phyloP scores from a whole-genome alignment of 139 green algal genomes.

The Mesotaenium endlicherianum region DNA sequence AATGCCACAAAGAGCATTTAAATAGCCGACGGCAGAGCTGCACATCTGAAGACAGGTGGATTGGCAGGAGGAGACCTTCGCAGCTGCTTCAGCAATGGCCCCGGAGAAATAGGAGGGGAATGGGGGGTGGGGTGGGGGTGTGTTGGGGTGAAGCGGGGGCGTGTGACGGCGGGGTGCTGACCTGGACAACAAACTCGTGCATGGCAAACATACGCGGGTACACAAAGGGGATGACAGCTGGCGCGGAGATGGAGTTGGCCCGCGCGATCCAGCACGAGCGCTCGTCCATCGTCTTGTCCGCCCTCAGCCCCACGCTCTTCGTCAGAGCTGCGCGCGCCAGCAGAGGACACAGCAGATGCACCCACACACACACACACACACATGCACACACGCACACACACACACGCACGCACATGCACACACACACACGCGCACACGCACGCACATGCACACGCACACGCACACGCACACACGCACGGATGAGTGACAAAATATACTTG shows the following conservation, averaged over 20 bases:
- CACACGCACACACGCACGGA: too few species aligned
- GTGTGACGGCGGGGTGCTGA: neutral
- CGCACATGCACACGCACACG: too few species aligned
- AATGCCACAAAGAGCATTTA: too few species aligned
- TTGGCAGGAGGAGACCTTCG: too few species aligned
- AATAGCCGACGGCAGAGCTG: too few species aligned
- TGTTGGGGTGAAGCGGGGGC: neutral
- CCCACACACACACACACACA: neutral
- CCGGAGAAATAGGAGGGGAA: neutral
- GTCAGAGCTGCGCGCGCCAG: slow-evolving; percentile 55
- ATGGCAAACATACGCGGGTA: slow-evolving; percentile 65
- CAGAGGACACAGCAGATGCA: too few species aligned
- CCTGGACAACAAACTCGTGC: slow-evolving; percentile 49
- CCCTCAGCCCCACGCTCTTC: slow-evolving; percentile 72
- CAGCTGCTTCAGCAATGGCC: neutral
- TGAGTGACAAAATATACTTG: too few species aligned
- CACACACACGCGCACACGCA: too few species aligned
- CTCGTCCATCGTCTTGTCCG: slow-evolving; percentile 82
- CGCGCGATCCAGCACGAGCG: slow-evolving; percentile 68
- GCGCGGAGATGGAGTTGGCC: slow-evolving; percentile 61
- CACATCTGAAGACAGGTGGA: too few species aligned
- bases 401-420: too few species aligned
- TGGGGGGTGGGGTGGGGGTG: neutral
- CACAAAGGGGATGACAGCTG: slow-evolving; percentile 60
- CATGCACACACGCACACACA: too few species aligned